Conservation (phyloP, 75 land plant species). For the Cupressus sempervirens region DNA sequence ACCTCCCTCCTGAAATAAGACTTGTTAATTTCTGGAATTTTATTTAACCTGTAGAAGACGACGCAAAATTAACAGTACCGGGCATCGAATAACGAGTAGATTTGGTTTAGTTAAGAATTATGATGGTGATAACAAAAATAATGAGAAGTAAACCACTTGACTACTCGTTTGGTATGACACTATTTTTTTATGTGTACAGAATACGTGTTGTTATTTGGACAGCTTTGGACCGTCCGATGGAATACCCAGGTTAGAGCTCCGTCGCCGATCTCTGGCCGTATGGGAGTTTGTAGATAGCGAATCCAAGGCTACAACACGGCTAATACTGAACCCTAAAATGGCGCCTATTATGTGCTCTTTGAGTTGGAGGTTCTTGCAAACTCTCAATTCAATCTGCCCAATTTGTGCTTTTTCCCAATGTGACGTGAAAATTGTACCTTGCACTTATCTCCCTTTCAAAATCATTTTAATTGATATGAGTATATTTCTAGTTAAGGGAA, state of each 20-base stretch:
- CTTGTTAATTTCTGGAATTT: neutral
- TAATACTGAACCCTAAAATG: conserved; percentile 5
- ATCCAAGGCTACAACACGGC: neutral
- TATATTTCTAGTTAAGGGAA: too few relatives aligned
- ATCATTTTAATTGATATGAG: too few relatives aligned
- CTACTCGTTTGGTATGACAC: neutral
- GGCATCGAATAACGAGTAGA: too few relatives aligned
- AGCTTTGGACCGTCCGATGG: neutral
- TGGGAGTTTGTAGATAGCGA: conserved; percentile 1
- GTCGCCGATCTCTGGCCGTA: neutral
- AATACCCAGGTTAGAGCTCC: neutral
- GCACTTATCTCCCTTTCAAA: too few relatives aligned
- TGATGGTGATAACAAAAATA: too few relatives aligned
- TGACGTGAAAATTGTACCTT: too few relatives aligned
- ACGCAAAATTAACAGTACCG: neutral
- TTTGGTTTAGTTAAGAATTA: neutral
- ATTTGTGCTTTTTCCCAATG: too few relatives aligned
- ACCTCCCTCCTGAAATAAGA: neutral
- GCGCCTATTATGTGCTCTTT: neutral
- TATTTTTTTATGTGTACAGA: neutral
- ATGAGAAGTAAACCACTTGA: neutral
- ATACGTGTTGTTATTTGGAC: neutral
- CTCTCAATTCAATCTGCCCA: too few relatives aligned
- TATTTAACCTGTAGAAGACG: neutral
- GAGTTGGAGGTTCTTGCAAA: too few relatives aligned